A percentile compares a stretch with the other conserved stretches of the same genome.
These are phyloP conservation scores for Chrysanthemum makinoi DNA, from an alignment of 129 eudicot species.

Conservation along the genomic window DNA sequence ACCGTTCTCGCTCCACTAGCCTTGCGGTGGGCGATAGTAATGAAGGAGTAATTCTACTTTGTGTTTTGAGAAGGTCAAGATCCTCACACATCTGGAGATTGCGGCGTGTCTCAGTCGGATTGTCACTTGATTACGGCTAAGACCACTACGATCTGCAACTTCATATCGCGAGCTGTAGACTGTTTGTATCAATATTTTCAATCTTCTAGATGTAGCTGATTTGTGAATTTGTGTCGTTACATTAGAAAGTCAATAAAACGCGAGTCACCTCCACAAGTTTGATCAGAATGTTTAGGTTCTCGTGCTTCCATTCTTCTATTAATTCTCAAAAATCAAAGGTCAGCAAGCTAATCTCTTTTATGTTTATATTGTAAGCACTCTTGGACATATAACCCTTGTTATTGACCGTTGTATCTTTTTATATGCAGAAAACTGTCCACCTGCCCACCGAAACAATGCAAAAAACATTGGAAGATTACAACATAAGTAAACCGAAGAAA, in stretches of 20 bases:
- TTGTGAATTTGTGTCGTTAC: conserved; percentile 29
- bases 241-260: conserved; percentile 19
- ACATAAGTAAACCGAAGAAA: conserved; percentile 28
- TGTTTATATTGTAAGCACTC: background rate
- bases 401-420: conserved; percentile 31
- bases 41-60: conserved; percentile 61
- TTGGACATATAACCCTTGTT: background rate
- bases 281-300: conserved; percentile 70
- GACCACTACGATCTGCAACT: conserved; percentile 22
- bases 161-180: conserved; percentile 7
- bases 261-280: conserved; percentile 13
- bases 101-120: conserved; percentile 83
- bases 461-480: conserved; percentile 61
- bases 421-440: conserved; percentile 58
- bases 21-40: conserved; percentile 73
- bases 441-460: conserved; percentile 73
- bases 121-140: conserved; percentile 97
- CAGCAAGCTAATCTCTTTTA: conserved; percentile 26
- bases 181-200: conserved; percentile 28
- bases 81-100: conserved; percentile 94
- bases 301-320: conserved; percentile 66
- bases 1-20: conserved; percentile 78
- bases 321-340: conserved; percentile 74
- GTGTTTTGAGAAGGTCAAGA: conserved; percentile 80
- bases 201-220: conserved; percentile 36